Evolutionary conservation across 139 green algal species (phyloP), one percentile per base, ranked within the genome.

Genomic region (Asterochloris sp.): DNA sequence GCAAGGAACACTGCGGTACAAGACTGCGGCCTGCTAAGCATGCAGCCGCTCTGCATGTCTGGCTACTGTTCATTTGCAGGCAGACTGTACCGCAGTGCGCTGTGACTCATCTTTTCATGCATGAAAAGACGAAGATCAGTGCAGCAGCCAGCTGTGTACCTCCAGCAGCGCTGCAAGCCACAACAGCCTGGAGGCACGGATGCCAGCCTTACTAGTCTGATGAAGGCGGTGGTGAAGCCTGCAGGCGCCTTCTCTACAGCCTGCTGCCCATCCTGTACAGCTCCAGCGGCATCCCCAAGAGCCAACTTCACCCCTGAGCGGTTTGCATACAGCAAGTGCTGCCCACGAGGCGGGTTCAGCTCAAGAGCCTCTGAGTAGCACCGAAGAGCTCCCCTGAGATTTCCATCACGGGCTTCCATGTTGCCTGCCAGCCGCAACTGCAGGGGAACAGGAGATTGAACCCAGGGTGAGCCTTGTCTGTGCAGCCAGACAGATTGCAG

Each of bases 321-420:
- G 83, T 94, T 94, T 80, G 79, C 85, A 76, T 90, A 82, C 74
- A 94, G 77, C 84, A 94, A 64, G 84, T 94, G 87, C 19, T 28
- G 8, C 9, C 88, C 83, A 4, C n/a, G 12, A 0, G 38, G 61
- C 0, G 84, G 73, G 0, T 88, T 27, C 15, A 87, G 69, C 23
- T 78, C 80, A 29, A 91, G 71, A 0, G 78, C 87, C 66, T 85
- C 28, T 24, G 29, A 63, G 63, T 64, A 81, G 13, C 19, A 24
- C 24, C 0, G 8, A 23, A 73, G 28, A 62, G 77, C 77, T 54
- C 28, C 62, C 63, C 60, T 27, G 8, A 81, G 27, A 19, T 81
- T 64, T 63, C 77, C 77, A 23, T 29, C 62, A 23, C 77, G 38
- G 0, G 76, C 77, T 62, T 91, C 77, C 29, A 28, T 21, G 28